phyloP scores from a whole-genome alignment of 306 rosid species.

The Comarum palustre region DNA sequence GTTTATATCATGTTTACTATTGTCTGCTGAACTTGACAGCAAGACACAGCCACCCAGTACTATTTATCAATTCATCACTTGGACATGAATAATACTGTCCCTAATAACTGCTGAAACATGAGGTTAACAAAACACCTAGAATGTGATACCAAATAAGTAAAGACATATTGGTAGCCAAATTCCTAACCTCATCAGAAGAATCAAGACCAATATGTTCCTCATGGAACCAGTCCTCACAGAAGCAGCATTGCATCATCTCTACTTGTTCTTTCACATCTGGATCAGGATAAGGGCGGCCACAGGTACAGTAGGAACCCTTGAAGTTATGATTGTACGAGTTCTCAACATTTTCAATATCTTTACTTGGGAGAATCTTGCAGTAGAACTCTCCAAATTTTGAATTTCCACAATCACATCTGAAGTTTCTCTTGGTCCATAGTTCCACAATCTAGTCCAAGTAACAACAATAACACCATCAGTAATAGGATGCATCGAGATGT shows the following conservation, averaged over 20 bases:
- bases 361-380: constrained; percentile 77
- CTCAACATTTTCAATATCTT: constrained; percentile 68
- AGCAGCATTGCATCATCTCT: constrained; percentile 95
- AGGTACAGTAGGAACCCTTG: constrained; percentile 87
- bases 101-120: background rate
- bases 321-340: constrained; percentile 88
- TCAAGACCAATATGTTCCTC: constrained; percentile 91
- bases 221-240: constrained; percentile 99
- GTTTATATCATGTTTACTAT: background rate
- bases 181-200: constrained; percentile 77
- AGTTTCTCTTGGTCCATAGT: constrained; percentile 94
- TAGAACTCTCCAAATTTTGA: constrained; percentile 83
- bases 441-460: constrained; percentile 69
- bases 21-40: constrained; percentile 4
- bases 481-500: background rate
- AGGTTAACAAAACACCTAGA: background rate
- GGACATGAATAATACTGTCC: background rate
- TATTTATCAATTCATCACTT: constrained; percentile 8
- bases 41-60: background rate
- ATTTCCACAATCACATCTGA: constrained; percentile 96
- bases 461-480: constrained; percentile 20
- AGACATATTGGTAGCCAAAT: constrained; percentile 14
- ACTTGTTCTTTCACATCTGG: constrained; percentile 85
- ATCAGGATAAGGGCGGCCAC: constrained; percentile 92
- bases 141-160: constrained; percentile 4